Conservation (phyloP, 2,329 filamentous ascomycete species). For the Ophiostoma triangulosporum region DNA sequence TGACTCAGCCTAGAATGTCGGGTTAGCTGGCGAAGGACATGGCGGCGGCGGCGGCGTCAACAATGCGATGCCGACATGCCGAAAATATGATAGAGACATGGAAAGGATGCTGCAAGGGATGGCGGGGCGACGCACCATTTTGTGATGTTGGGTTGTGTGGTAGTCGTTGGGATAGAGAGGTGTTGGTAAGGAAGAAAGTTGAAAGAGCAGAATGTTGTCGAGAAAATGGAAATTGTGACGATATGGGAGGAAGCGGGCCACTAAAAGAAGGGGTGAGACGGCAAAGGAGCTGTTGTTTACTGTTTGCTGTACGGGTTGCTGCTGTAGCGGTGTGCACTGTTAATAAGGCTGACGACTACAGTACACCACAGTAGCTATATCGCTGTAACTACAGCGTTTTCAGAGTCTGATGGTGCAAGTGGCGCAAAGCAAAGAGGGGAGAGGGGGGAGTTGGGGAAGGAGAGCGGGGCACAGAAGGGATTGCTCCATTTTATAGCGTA, state of each 20-base stretch:
- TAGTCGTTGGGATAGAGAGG: not conserved
- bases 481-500: not conserved
- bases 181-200: not conserved
- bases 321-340: too few relatives aligned
- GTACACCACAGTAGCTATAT: too few relatives aligned
- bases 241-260: conserved; percentile 1
- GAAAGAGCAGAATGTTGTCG: not conserved
- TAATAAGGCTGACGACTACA: too few relatives aligned
- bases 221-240: conserved; percentile 2
- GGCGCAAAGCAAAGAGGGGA: not conserved
- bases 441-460: too few relatives aligned
- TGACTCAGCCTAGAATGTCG: conserved; percentile 66
- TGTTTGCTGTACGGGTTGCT: not conserved
- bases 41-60: not conserved
- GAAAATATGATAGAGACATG: not conserved
- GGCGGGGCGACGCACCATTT: not conserved
- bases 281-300: conserved; percentile 8
- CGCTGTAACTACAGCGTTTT: too few relatives aligned
- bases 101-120: not conserved
- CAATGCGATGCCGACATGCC: not conserved
- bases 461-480: too few relatives aligned
- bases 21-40: not conserved
- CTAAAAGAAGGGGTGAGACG: conserved; percentile 3
- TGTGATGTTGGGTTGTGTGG: not conserved
- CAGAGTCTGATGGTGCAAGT: too few relatives aligned